Conservation (phyloP, 1,139 yeast genomes). For the Pichia inconspicua region DNA sequence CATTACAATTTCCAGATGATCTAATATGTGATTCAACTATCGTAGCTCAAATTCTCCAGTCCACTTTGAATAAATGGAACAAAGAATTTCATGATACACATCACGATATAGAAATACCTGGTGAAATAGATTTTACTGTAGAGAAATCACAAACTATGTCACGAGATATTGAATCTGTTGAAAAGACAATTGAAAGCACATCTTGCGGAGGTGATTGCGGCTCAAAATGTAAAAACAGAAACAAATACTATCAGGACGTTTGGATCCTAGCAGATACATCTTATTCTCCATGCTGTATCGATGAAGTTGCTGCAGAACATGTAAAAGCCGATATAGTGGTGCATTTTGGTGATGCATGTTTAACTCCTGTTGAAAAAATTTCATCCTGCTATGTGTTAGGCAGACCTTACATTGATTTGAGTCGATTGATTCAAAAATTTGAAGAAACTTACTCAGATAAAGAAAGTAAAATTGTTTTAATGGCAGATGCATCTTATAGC, state of each 20-base stretch:
- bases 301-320: constrained; percentile 95
- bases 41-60: constrained; percentile 46
- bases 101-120: constrained; percentile 11
- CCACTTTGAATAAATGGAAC: constrained; percentile 19
- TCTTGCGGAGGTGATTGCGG: constrained; percentile 24
- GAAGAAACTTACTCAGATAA: constrained; percentile 31
- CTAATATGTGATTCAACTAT: constrained; percentile 73
- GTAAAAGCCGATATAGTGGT: constrained; percentile 78
- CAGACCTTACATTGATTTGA: constrained; percentile 43
- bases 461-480: constrained; percentile 41
- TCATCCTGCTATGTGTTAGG: constrained; percentile 77
- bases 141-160: constrained; percentile 4
- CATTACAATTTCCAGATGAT: constrained; percentile 85
- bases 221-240: constrained; percentile 19
- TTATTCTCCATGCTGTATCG: constrained; percentile 92
- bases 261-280: constrained; percentile 93
- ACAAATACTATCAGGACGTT: constrained; percentile 29
- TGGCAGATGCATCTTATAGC: constrained; percentile 64
- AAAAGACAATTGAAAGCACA: constrained; percentile 11
- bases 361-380: constrained; percentile 66
- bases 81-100: constrained; percentile 6
- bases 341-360: constrained; percentile 93
- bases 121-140: constrained; percentile 11
- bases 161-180: constrained; percentile 14
- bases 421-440: constrained; percentile 32